Conservation (phyloP, 805 yeast genomes). For the Spathaspora passalidarum region DNA sequence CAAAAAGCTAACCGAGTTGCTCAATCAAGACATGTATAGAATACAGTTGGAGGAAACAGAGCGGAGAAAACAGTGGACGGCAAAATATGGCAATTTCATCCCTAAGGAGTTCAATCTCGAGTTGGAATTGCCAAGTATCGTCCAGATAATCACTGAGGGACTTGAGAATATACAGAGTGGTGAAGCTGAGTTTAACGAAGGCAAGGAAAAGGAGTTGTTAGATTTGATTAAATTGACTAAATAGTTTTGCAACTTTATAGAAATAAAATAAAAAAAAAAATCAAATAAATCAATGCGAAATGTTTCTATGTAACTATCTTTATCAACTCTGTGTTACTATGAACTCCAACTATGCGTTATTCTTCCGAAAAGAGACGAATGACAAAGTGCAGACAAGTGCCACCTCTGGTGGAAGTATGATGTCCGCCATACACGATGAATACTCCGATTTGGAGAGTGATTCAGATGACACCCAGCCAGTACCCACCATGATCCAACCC, state of each 20-base stretch:
- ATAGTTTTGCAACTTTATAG: background rate
- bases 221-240: conserved; percentile 16
- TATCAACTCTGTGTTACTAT: too few relatives aligned
- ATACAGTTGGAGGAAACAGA: conserved; percentile 33
- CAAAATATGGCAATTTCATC: conserved; percentile 37
- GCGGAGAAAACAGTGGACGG: conserved; percentile 34
- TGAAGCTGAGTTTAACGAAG: conserved; percentile 14
- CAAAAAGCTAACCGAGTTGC: conserved; percentile 26
- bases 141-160: conserved; percentile 43
- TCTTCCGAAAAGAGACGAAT: background rate
- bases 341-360: background rate
- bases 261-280: background rate
- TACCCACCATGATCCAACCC: background rate
- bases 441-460: conserved; percentile 21
- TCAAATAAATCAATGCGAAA: too few relatives aligned
- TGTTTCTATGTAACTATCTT: too few relatives aligned
- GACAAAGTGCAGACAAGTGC: background rate
- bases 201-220: conserved; percentile 21
- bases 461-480: conserved; percentile 8
- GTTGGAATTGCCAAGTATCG: conserved; percentile 31
- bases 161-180: conserved; percentile 24
- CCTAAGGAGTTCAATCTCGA: conserved; percentile 37
- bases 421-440: conserved; percentile 12
- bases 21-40: conserved; percentile 28
- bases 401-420: conserved; percentile 9